A percentile compares a stretch with the other conserved stretches of the same genome.
phyloP scores from a whole-genome alignment of 371 early-diverging fungal genomes.

The Mortierella sp. region DNA sequence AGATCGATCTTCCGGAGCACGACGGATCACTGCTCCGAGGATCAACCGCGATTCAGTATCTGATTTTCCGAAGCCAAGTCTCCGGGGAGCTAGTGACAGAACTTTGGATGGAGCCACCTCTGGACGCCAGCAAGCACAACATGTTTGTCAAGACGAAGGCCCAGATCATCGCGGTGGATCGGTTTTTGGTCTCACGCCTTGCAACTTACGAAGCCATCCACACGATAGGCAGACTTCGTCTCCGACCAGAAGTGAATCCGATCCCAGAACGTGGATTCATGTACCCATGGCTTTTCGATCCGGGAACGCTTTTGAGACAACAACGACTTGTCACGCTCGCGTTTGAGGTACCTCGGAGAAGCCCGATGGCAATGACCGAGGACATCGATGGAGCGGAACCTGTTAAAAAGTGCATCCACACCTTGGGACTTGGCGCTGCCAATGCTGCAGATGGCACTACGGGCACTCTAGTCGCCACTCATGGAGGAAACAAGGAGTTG shows the following conservation, averaged over 20 bases:
- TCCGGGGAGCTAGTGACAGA: slow-evolving; percentile 70
- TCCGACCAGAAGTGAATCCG: slow-evolving; percentile 31
- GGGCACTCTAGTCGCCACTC: slow-evolving; percentile 4
- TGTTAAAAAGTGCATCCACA: slow-evolving; percentile 32
- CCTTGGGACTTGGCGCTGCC: slow-evolving; percentile 24
- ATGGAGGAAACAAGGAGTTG: slow-evolving; percentile 18
- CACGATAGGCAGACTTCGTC: slow-evolving; percentile 59
- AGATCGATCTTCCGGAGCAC: slow-evolving; percentile 47
- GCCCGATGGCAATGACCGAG: neutral
- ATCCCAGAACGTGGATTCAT: slow-evolving; percentile 34
- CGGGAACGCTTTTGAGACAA: slow-evolving; percentile 48
- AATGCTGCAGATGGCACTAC: slow-evolving; percentile 4
- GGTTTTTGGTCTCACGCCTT: slow-evolving; percentile 65
- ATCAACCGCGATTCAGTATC: slow-evolving; percentile 68
- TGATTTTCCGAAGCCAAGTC: slow-evolving; percentile 65
- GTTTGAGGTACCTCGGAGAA: slow-evolving; percentile 30
- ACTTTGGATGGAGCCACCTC: slow-evolving; percentile 78
- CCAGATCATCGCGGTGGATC: slow-evolving; percentile 65
- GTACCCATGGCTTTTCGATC: slow-evolving; percentile 54
- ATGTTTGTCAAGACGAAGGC: slow-evolving; percentile 57
- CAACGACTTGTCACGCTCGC: slow-evolving; percentile 48
- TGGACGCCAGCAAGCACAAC: slow-evolving; percentile 33
- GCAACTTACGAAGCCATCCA: slow-evolving; percentile 80
- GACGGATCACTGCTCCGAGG: slow-evolving; percentile 30
- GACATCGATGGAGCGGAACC: neutral